These are phyloP conservation scores for Lachancea waltii DNA, from an alignment of 805 yeast genomes.

Conservation along the genomic window DNA sequence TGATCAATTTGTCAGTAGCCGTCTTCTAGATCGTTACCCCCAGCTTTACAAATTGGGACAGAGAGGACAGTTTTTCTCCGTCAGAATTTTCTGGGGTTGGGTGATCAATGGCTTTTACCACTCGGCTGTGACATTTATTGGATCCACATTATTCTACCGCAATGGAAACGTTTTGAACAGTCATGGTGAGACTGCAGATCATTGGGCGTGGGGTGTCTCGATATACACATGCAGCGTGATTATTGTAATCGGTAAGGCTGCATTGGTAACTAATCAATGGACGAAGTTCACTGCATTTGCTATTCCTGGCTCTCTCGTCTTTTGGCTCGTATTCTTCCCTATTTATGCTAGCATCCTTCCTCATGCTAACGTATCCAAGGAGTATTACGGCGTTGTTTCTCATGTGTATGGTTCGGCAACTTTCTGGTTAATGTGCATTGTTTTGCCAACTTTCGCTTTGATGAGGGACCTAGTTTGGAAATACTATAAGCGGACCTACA, in stretches of 20 bases:
- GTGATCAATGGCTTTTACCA: constrained; percentile 92
- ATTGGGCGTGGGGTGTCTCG: constrained; percentile 95
- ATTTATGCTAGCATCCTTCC: constrained; percentile 84
- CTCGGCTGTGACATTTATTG: constrained; percentile 75
- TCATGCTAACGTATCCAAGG: constrained; percentile 67
- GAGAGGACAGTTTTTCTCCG: constrained; percentile 80
- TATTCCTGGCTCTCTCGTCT: constrained; percentile 83
- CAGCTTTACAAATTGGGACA: constrained; percentile 90
- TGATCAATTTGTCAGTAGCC: constrained; percentile 91
- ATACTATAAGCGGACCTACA: constrained; percentile 84
- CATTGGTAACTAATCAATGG: constrained; percentile 87
- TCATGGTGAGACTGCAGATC: constrained; percentile 69
- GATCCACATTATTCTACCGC: constrained; percentile 60
- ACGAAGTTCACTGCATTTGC: constrained; percentile 87
- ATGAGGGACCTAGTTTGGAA: constrained; percentile 91
- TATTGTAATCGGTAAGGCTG: constrained; percentile 93
- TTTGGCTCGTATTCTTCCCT: constrained; percentile 87
- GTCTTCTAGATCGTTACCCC: constrained; percentile 86
- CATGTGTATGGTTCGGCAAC: constrained; percentile 70
- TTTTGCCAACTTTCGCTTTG: constrained; percentile 72
- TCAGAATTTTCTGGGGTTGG: constrained; percentile 95
- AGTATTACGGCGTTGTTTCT: constrained; percentile 71
- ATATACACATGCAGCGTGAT: constrained; percentile 79
- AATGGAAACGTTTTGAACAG: constrained; percentile 55
- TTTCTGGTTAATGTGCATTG: constrained; percentile 78